These are phyloP conservation scores for Metschnikowia santaceciliae DNA, from an alignment of 805 yeast species.

Conservation along the genomic window DNA sequence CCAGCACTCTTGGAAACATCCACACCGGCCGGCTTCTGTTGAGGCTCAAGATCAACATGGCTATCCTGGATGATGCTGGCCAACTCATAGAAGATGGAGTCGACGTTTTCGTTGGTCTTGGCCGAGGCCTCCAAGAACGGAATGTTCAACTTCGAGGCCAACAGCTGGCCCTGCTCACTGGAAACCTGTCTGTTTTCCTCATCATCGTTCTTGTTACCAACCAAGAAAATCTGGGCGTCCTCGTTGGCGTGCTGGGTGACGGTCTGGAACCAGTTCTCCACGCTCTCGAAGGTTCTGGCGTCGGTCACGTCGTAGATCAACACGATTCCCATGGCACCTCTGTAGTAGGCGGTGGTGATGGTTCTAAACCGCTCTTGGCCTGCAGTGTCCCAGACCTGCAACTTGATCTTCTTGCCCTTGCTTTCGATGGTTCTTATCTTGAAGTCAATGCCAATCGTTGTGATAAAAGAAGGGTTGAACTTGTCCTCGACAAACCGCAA, in stretches of 20 bases:
- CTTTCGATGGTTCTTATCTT: slow-evolving; percentile 94
- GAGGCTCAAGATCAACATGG: slow-evolving; percentile 44
- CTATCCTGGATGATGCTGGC: slow-evolving; percentile 85
- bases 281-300: slow-evolving; percentile 87
- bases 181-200: slow-evolving; percentile 81
- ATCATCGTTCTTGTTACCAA: slow-evolving; percentile 95
- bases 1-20: slow-evolving; percentile 34
- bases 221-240: slow-evolving; percentile 89
- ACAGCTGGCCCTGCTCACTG: slow-evolving; percentile 82
- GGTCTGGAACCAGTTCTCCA: slow-evolving; percentile 92
- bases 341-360: slow-evolving; percentile 86
- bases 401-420: slow-evolving; percentile 87
- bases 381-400: slow-evolving; percentile 97
- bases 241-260: slow-evolving; percentile 96
- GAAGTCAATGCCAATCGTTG: slow-evolving; percentile 97
- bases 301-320: slow-evolving; percentile 82
- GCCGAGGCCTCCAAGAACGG: slow-evolving; percentile 97
- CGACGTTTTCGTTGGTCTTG: slow-evolving; percentile 87
- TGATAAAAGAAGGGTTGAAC: slow-evolving; percentile 93
- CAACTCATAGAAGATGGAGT: slow-evolving; percentile 83
- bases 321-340: slow-evolving; percentile 87
- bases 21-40: slow-evolving; percentile 27
- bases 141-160: slow-evolving; percentile 81
- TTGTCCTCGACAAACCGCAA: slow-evolving; percentile 94
- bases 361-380: slow-evolving; percentile 97